These are phyloP conservation scores for Saccharomycopsis sp. DNA, from an alignment of 805 yeast genomes.

Conservation along the genomic window DNA sequence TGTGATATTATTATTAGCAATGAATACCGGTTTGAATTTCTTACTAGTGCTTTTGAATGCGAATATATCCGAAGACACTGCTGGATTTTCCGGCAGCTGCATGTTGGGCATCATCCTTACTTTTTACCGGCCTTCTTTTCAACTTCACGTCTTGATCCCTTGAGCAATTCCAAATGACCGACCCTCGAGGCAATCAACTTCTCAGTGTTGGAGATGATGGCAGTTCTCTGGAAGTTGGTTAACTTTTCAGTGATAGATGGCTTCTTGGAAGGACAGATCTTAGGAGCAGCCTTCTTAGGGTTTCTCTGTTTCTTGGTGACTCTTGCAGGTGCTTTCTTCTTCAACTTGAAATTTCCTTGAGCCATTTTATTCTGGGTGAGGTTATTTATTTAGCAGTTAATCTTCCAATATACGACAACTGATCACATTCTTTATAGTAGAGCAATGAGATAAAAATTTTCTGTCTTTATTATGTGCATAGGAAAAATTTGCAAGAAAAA, in stretches of 20 bases:
- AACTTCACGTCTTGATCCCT: constrained; percentile 81
- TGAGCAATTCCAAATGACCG: constrained; percentile 86
- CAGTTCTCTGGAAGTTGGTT: constrained; percentile 11
- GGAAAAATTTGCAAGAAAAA: not conserved
- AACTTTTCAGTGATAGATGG: constrained; percentile 24
- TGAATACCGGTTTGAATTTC: not conserved
- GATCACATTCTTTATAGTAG: not conserved
- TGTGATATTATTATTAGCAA: not conserved
- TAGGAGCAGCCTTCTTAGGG: constrained; percentile 37
- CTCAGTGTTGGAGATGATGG: constrained; percentile 52
- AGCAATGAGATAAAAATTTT: not conserved
- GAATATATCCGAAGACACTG: too few relatives aligned
- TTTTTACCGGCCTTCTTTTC: constrained; percentile 54
- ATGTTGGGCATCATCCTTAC: constrained; percentile 17
- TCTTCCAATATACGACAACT: too few relatives aligned
- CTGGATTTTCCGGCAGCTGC: not conserved
- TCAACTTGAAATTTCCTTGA: constrained; percentile 39
- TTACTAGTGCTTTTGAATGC: not conserved
- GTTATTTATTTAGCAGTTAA: not conserved
- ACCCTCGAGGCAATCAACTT: constrained; percentile 81
- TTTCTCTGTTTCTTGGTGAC: constrained; percentile 38
- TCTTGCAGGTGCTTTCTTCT: constrained; percentile 34
- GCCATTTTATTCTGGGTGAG: constrained; percentile 39
- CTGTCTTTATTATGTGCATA: not conserved
- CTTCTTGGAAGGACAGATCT: constrained; percentile 36